Evolutionary conservation across 257 asterid species (phyloP), one percentile per base, ranked within the genome.

Genomic region (Haberlea rhodopensis): DNA sequence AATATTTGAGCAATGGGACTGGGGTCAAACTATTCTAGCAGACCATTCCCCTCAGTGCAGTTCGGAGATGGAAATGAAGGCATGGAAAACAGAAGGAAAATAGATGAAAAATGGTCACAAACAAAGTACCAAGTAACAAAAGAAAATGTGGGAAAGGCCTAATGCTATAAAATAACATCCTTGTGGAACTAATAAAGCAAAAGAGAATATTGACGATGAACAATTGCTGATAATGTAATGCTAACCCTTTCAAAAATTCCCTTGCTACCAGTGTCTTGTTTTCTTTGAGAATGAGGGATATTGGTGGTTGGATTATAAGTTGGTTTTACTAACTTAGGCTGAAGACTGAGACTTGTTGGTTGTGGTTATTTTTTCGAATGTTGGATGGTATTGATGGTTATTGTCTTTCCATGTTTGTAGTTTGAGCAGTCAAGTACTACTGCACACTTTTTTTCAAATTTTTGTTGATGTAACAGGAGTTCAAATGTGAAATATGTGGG

Each of bases 401-500:
- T 19, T 65, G 61, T 40, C 11, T 10, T 11, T 61, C 46, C 45
- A 21, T 20, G 3, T 26, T 46, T 7, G 18, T 57, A 9, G 43
- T 43, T 9, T 8, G 40, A 32, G 29, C 40, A 45, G 51, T 32
- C 6, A 54, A 5, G 34, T 52, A n/a, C 15, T 24, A 24, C 63
- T 31, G 46, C 2, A 4, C 22, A 40, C 27, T 29, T 8, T 34
- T 8, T 58, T 52, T 5, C 32, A 2, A 56, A 29, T 16, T 54
- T 34, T 68, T 69, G 59, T 53, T 62, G 27, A 2, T 57, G 22
- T 71, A 24, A 63, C 94, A 90, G 99, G 99, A 94, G 79, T 88
- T 90, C 82, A 88, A 90, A 78, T 94, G 99, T 67, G 97, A 94
- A 86, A 94, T 94, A 22, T 88, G 99, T 63, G 99, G 99, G 71